phyloP scores from a whole-genome alignment of 2,329 filamentous ascomycete species.

The Didymellaceae sp. region DNA sequence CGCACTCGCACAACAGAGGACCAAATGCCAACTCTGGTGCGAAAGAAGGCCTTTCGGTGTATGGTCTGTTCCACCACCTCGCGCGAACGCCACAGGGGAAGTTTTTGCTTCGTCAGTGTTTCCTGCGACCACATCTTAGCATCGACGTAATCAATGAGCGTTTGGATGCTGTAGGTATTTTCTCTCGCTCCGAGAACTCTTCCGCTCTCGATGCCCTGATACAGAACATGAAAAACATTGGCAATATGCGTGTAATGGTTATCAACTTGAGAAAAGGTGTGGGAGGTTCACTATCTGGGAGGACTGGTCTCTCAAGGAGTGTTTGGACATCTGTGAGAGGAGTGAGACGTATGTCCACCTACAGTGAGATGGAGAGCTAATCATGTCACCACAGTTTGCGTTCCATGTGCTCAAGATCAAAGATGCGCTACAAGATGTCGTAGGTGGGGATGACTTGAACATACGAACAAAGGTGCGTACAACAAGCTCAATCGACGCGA shows the following conservation, averaged over 20 bases:
- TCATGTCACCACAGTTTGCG: conserved; percentile 63
- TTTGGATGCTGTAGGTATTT: conserved; percentile 70
- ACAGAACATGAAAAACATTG: conserved; percentile 71
- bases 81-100: conserved; percentile 82
- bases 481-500: not conserved
- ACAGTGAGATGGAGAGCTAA: not conserved
- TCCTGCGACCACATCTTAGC: conserved; percentile 78
- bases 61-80: conserved; percentile 78
- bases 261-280: conserved; percentile 78
- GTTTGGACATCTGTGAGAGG: conserved; percentile 75
- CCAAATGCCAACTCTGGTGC: conserved; percentile 66
- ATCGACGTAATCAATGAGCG: conserved; percentile 72
- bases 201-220: conserved; percentile 62
- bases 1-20: conserved; percentile 78
- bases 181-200: conserved; percentile 73
- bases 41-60: conserved; percentile 85
- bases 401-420: conserved; percentile 73
- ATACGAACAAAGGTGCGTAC: conserved; percentile 62
- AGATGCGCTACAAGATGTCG: conserved; percentile 66
- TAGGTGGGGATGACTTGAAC: conserved; percentile 58
- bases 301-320: conserved; percentile 65
- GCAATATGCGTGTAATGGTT: conserved; percentile 75
- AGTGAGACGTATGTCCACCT: conserved; percentile 41
- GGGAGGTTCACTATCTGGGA: conserved; percentile 59
- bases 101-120: conserved; percentile 74